Evolutionary conservation across 2,329 filamentous ascomycete genomes (phyloP), one percentile per base, ranked within the genome.

Genomic region (Botryotinia narcissicola): DNA sequence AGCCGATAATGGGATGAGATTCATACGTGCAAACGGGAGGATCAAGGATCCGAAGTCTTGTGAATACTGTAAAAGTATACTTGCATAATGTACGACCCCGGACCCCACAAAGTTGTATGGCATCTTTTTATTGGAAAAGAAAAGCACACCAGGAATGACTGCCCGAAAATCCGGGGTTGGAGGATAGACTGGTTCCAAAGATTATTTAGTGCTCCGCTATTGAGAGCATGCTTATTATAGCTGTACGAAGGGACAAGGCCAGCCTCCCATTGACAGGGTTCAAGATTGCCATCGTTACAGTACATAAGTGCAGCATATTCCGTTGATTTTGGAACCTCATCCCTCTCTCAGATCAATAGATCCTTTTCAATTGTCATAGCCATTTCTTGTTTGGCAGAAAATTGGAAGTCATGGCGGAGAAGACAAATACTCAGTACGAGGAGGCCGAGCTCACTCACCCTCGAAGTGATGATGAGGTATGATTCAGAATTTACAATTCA

Each of bases 391-490:
- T 29, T 63, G 22, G 32, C 29, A 71, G 48, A 32, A 46, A 22
- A 70, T 48, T 35, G 40, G 59, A 44, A 63, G 46, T 32, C 44
- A 71, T 71, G 69, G 69, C 42, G 60, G 59, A 63, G 32, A 71
- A 71, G 54, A 40, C 22, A 64, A 42, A 29, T 22, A 9, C n/a
- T 44, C 22, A 71, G 25, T 63, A 64, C 14, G 46, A 51, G 18
- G 59, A 71, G 32, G 22, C 48, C 7, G 69, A 71, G 69, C 14
- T 71, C 9, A 25, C 59, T 4, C 44, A 46, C 12, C 20, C 54
- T 70, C 71, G 40, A 25, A 48, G 64, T 37, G n/a, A 62, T 12
- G 74, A 78, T 66, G 74, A 75, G 46, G 74, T 74, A 73, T 44
- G 70, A 42, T 68, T 42, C 22, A 25, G 3, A 20, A 40, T n/a